Evolutionary conservation across 306 rosid species (phyloP).

Genomic region (Prosopis cineraria): DNA sequence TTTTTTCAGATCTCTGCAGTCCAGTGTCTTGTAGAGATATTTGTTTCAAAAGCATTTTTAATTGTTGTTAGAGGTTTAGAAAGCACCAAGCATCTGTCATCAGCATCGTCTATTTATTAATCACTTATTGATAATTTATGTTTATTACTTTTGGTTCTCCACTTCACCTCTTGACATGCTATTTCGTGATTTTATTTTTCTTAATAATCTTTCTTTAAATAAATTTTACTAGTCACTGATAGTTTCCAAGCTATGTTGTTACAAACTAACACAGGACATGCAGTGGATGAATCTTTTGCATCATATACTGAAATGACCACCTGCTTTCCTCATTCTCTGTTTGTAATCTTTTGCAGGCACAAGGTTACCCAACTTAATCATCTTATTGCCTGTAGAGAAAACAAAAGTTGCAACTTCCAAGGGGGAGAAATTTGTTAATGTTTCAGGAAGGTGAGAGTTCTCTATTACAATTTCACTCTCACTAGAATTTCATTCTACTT

Average conservation of each 20-base stretch:
- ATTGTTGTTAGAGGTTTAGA: neutral
- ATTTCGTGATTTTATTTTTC: slow-evolving; percentile 16
- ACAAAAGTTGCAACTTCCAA: slow-evolving; percentile 45
- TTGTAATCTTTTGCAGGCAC: slow-evolving; percentile 61
- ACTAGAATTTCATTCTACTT: slow-evolving; percentile 9
- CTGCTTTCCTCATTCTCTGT: slow-evolving; percentile 24
- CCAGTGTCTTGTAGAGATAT: neutral
- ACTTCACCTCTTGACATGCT: slow-evolving; percentile 27
- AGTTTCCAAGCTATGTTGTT: slow-evolving; percentile 15
- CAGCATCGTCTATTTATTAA: neutral
- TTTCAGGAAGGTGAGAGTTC: slow-evolving; percentile 84
- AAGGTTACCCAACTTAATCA: slow-evolving; percentile 59
- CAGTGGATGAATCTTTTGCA: neutral
- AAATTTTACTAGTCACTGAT: slow-evolving; percentile 14
- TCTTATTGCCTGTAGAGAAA: slow-evolving; percentile 68
- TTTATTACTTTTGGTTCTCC: slow-evolving; percentile 6
- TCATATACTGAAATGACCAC: slow-evolving; percentile 20
- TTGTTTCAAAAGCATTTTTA: neutral
- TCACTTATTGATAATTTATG: slow-evolving; percentile 12
- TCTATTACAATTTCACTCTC: slow-evolving; percentile 19
- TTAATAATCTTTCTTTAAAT: slow-evolving; percentile 27
- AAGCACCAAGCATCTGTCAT: neutral
- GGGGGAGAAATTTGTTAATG: slow-evolving; percentile 60
- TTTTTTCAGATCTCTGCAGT: neutral
- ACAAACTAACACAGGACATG: slow-evolving; percentile 8